Conservation (phyloP, 768 basidiomycete genomes). For the Psilocybe azurescens region DNA sequence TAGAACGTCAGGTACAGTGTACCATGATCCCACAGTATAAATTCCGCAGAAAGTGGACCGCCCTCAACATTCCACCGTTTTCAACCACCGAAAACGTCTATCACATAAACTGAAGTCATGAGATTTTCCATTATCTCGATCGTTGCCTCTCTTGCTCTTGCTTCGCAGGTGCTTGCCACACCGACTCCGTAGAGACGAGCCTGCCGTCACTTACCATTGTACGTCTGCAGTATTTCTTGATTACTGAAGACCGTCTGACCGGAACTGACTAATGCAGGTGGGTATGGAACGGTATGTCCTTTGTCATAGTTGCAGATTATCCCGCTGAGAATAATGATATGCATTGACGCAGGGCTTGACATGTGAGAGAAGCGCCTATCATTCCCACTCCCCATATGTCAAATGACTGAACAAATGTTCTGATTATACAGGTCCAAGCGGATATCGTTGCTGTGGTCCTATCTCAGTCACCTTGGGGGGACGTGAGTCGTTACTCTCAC, state of each 20-base stretch:
- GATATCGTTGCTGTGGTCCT: constrained; percentile 23
- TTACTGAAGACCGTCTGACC: neutral
- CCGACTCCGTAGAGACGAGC: constrained; percentile 13
- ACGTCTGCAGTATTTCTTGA: neutral
- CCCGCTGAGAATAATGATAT: neutral
- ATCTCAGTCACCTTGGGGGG: constrained; percentile 17
- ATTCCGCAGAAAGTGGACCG: neutral
- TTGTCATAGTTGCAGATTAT: neutral
- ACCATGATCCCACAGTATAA: neutral
- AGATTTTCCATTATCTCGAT: constrained; percentile 12
- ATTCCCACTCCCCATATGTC: no score
- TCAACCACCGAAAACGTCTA: neutral
- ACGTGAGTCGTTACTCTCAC: constrained; percentile 11
- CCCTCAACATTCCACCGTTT: neutral
- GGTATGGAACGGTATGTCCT: constrained; percentile 11
- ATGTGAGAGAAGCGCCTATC: neutral
- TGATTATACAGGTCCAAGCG: constrained; percentile 15
- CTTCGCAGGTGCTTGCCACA: constrained; percentile 11
- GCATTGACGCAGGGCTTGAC: neutral
- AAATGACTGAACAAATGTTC: neutral
- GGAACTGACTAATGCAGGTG: neutral
- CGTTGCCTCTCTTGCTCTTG: constrained; percentile 2
- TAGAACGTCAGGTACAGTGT: no score
- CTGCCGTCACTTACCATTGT: constrained; percentile 7
- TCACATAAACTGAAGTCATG: constrained; percentile 7